These are phyloP conservation scores for Tylopilus plumbeoviolaceoides DNA, from an alignment of 768 basidiomycete genomes.

Conservation along the genomic window DNA sequence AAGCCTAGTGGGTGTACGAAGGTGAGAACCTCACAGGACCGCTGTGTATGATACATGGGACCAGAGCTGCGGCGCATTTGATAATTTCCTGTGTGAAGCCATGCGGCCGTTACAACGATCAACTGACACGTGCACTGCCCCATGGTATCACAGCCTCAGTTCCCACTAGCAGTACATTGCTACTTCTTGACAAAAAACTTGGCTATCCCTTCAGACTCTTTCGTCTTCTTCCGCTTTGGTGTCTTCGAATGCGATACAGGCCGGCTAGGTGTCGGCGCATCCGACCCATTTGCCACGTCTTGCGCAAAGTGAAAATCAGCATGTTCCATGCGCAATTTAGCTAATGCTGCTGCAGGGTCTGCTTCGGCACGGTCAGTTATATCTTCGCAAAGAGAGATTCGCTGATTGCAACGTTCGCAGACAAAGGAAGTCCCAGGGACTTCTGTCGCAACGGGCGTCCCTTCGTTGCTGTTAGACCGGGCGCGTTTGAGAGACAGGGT, in stretches of 20 bases:
- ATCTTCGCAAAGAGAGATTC: slow-evolving; percentile 33
- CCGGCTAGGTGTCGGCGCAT: slow-evolving; percentile 2
- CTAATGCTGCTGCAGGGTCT: slow-evolving; percentile 35
- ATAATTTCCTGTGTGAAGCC: slow-evolving; percentile 9
- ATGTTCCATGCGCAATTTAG: slow-evolving; percentile 62
- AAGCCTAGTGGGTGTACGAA: slow-evolving; percentile 10
- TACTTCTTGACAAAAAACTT: slow-evolving; percentile 43
- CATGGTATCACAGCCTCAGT: too few species aligned
- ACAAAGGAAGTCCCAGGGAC: slow-evolving; percentile 36
- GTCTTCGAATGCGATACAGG: slow-evolving; percentile 13
- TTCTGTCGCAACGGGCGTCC: not conserved
- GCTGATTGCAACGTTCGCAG: slow-evolving; percentile 58
- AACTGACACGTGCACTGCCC: too few species aligned
- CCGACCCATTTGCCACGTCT: slow-evolving; percentile 54
- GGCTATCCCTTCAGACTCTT: slow-evolving; percentile 39
- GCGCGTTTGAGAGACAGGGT: slow-evolving; percentile 35
- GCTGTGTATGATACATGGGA: slow-evolving; percentile 1
- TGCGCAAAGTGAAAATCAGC: slow-evolving; percentile 87
- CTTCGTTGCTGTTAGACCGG: slow-evolving; percentile 28
- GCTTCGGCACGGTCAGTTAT: slow-evolving; percentile 17
- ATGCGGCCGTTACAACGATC: slow-evolving; percentile 14
- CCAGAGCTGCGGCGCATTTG: not conserved
- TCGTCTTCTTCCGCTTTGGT: slow-evolving; percentile 31
- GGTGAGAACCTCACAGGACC: slow-evolving; percentile 6
- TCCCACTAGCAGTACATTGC: not conserved